Percentiles rank a stretch among this genome's conserved stretches.
These are phyloP conservation scores for Colletotrichum graminicola DNA, from an alignment of 2,329 filamentous ascomycete genomes.

Conservation along the genomic window DNA sequence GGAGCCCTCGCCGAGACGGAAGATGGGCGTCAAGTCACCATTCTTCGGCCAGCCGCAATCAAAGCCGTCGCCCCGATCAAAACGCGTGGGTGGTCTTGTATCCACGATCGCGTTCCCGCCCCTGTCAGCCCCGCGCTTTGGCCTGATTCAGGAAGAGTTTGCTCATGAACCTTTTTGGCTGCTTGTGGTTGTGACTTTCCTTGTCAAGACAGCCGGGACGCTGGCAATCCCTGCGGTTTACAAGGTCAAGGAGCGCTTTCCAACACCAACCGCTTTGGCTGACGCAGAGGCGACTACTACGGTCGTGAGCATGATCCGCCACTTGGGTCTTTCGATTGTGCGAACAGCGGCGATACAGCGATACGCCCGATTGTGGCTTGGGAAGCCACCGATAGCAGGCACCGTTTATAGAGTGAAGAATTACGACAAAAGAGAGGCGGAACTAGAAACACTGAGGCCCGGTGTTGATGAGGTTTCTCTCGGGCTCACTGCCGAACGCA, in stretches of 20 bases:
- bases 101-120: constrained; percentile 76
- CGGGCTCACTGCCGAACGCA: constrained; percentile 25
- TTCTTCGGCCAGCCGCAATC: constrained; percentile 48
- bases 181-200: constrained; percentile 84
- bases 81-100: constrained; percentile 58
- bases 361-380: constrained; percentile 77
- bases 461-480: constrained; percentile 14
- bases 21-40: constrained; percentile 47
- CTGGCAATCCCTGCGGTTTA: constrained; percentile 83
- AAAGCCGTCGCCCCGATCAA: constrained; percentile 45
- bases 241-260: constrained; percentile 74
- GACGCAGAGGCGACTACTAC: constrained; percentile 61
- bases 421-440: constrained; percentile 57
- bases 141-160: constrained; percentile 86
- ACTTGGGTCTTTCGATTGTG: constrained; percentile 77
- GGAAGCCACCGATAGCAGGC: constrained; percentile 69
- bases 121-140: constrained; percentile 73
- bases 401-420: constrained; percentile 66
- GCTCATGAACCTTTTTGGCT: constrained; percentile 82
- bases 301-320: constrained; percentile 72
- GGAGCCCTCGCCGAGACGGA: constrained; percentile 15
- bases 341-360: constrained; percentile 76
- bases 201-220: constrained; percentile 82
- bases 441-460: not conserved
- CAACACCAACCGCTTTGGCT: constrained; percentile 73